Evolutionary conservation across 2,329 filamentous ascomycete species (phyloP).

Genomic region (Arthrobotrys musiformis): DNA sequence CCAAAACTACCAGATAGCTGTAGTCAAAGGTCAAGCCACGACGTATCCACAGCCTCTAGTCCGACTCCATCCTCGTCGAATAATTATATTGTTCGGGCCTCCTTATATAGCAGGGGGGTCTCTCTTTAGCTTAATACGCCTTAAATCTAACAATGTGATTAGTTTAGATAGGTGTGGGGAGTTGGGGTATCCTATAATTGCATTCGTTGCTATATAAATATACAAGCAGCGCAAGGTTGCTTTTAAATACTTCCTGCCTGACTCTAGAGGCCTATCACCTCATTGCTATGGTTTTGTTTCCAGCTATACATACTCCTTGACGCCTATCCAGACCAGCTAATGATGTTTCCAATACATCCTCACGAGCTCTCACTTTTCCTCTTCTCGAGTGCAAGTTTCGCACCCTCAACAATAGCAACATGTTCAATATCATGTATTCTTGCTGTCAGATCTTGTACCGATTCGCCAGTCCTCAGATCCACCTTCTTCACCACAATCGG

Average conservation of each 20-base stretch:
- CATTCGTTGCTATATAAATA: neutral
- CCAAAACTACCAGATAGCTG: no score
- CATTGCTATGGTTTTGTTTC: neutral
- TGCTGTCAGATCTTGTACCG: slow-evolving; percentile 73
- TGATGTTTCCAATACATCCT: neutral
- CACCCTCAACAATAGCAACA: slow-evolving; percentile 80
- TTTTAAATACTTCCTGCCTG: neutral
- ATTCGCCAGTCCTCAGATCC: slow-evolving; percentile 72
- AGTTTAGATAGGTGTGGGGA: no score
- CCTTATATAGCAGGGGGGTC: no score
- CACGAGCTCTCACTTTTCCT: slow-evolving; percentile 56
- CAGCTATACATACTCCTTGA: neutral
- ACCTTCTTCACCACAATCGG: slow-evolving; percentile 79
- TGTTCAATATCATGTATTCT: slow-evolving; percentile 83
- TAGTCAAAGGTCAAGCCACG: no score
- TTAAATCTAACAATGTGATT: no score
- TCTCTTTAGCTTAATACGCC: no score
- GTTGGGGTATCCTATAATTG: neutral
- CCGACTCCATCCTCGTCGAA: no score
- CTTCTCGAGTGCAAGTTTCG: slow-evolving; percentile 66
- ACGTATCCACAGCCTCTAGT: no score
- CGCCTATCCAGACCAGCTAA: slow-evolving; percentile 16
- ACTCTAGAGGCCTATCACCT: no score
- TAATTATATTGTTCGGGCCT: no score
- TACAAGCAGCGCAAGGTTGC: neutral